phyloP scores from a whole-genome alignment of 1,284 basidiomycete species.

The Sanghuangporus sanghuang region DNA sequence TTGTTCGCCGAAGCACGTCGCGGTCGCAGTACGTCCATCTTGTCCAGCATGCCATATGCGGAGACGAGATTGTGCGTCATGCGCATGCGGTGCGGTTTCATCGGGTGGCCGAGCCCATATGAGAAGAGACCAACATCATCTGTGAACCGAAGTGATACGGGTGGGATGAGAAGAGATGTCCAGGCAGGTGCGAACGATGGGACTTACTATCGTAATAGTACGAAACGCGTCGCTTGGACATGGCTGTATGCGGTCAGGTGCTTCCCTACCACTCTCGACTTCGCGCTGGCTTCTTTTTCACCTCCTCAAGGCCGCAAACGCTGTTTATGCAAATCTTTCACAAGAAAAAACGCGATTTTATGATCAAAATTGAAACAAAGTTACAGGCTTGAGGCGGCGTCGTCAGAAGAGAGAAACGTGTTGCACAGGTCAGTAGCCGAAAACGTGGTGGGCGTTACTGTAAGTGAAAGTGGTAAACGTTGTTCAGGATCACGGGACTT shows the following conservation, averaged over 20 bases:
- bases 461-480: background rate
- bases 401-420: background rate
- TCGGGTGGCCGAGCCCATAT: constrained; percentile 86
- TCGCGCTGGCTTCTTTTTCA: background rate
- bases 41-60: constrained; percentile 85
- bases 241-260: constrained; percentile 23
- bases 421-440: background rate
- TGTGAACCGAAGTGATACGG: constrained; percentile 22
- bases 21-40: constrained; percentile 90
- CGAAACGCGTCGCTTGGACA: constrained; percentile 55
- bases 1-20: constrained; percentile 75
- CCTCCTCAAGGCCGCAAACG: background rate
- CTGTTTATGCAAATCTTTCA: background rate
- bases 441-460: background rate
- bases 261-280: background rate
- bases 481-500: background rate
- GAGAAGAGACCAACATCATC: constrained; percentile 80
- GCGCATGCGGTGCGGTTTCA: constrained; percentile 93
- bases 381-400: background rate
- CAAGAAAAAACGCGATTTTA: background rate
- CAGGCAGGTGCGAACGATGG: background rate
- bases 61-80: constrained; percentile 91
- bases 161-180: background rate
- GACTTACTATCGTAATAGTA: constrained; percentile 56
- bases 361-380: background rate